phyloP scores from a whole-genome alignment of 2,329 filamentous ascomycete species.

The Pochonia chlamydosporia region DNA sequence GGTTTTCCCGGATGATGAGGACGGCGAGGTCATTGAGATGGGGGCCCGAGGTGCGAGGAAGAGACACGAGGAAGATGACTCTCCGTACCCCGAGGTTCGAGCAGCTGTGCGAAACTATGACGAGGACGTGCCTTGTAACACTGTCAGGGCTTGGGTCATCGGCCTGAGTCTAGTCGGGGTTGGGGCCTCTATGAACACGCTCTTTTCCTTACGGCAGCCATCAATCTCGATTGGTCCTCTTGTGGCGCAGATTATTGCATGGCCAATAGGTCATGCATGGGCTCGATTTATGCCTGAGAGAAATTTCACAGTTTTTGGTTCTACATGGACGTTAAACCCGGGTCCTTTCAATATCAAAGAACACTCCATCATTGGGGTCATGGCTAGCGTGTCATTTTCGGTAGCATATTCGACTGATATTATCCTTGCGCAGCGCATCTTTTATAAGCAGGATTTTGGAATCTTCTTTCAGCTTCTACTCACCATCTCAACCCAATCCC shows the following conservation, averaged over 20 bases:
- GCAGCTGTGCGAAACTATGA: conserved; percentile 61
- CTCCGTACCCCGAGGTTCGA: conserved; percentile 61
- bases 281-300: conserved; percentile 46
- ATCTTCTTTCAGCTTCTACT: conserved; percentile 61
- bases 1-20: conserved; percentile 39
- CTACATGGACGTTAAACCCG: conserved; percentile 55
- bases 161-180: conserved; percentile 50
- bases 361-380: conserved; percentile 62
- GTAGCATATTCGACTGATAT: conserved; percentile 71
- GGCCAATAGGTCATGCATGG: conserved; percentile 58
- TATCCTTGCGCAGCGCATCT: conserved; percentile 63
- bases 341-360: conserved; percentile 68
- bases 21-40: conserved; percentile 21
- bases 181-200: conserved; percentile 56
- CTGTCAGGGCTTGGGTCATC: conserved; percentile 59
- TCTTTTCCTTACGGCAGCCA: conserved; percentile 57
- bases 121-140: conserved; percentile 60
- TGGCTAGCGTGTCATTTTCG: conserved; percentile 66
- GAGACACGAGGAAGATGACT: conserved; percentile 46
- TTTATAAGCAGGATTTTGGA: conserved; percentile 66
- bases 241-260: conserved; percentile 59
- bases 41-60: conserved; percentile 19
- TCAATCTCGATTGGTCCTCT: conserved; percentile 56
- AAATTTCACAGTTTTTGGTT: conserved; percentile 46
- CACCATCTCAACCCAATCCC: conserved; percentile 61